Evolutionary conservation across 2,329 filamentous ascomycete genomes (phyloP).

Genomic region (Hortaea werneckii): DNA sequence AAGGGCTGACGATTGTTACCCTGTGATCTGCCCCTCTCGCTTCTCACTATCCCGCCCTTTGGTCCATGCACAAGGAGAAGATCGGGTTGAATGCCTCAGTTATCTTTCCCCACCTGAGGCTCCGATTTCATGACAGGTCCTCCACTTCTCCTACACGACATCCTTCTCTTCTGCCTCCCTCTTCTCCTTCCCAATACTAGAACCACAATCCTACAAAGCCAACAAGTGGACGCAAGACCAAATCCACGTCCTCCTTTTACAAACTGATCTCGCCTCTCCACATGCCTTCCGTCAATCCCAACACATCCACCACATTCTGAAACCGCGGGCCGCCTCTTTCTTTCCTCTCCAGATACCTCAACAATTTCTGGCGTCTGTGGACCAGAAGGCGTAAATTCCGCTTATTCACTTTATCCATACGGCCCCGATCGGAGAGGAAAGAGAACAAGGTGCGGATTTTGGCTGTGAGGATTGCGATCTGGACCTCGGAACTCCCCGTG

Average conservation of each 20-base stretch:
- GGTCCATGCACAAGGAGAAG: too few species aligned
- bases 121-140: too few species aligned
- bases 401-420: constrained; percentile 91
- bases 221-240: too few species aligned
- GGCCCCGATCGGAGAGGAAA: constrained; percentile 58
- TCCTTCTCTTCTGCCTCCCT: too few species aligned
- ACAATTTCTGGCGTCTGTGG: constrained; percentile 77
- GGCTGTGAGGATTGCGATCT: constrained; percentile 86
- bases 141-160: too few species aligned
- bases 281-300: constrained; percentile 78
- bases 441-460: constrained; percentile 79
- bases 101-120: too few species aligned
- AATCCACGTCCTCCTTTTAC: constrained; percentile 28
- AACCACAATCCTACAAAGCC: too few species aligned
- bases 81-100: too few species aligned
- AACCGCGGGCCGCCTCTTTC: constrained; percentile 87
- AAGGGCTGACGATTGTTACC: too few species aligned
- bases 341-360: constrained; percentile 78
- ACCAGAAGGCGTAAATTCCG: constrained; percentile 76
- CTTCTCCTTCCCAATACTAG: too few species aligned
- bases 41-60: too few species aligned
- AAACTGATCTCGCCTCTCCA: constrained; percentile 84
- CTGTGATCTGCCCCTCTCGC: too few species aligned
- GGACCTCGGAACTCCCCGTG: constrained; percentile 93
- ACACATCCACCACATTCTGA: constrained; percentile 70